phyloP scores from a whole-genome alignment of 164 flowering plant species.

The Tinospora cordifolia region DNA sequence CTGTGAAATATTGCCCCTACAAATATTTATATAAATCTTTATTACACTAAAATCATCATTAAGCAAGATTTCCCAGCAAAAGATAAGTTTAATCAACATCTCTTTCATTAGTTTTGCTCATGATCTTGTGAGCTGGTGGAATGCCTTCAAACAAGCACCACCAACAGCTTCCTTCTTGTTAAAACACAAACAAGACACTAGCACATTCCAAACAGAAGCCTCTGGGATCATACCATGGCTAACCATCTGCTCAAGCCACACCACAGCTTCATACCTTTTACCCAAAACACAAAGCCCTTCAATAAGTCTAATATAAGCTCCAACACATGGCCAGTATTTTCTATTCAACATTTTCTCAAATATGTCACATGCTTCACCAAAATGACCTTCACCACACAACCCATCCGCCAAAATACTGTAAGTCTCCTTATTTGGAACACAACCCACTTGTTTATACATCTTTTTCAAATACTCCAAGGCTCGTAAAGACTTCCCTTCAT shows the following conservation, averaged over 20 bases:
- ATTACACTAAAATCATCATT: too few relatives aligned
- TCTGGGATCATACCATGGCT: conserved; percentile 7
- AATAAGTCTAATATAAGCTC: conserved; percentile 3
- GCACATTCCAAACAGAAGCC: conserved; percentile 3
- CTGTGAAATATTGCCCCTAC: too few relatives aligned
- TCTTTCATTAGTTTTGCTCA: too few relatives aligned
- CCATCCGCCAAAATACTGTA: conserved; percentile 8
- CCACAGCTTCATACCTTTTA: conserved; percentile 5
- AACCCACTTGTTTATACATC: conserved; percentile 9
- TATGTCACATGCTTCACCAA: conserved; percentile 6
- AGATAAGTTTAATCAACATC: too few relatives aligned
- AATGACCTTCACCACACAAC: conserved; percentile 7
- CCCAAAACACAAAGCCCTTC: conserved; percentile 4
- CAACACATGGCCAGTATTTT: conserved; percentile 1
- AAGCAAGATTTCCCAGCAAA: too few relatives aligned
- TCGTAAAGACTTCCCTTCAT: conserved; percentile 1
- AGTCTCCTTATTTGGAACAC: conserved; percentile 4
- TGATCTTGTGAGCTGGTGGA: neutral
- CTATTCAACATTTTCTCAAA: conserved; percentile 9
- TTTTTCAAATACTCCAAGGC: conserved; percentile 1
- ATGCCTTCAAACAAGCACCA: neutral
- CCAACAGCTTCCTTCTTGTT: neutral
- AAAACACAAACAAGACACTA: neutral
- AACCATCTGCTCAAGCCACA: conserved; percentile 9
- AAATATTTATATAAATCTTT: too few relatives aligned